Base-by-base conservation (phyloP, 179 eudicot genomes). In the Nepenthes alata region DNA sequence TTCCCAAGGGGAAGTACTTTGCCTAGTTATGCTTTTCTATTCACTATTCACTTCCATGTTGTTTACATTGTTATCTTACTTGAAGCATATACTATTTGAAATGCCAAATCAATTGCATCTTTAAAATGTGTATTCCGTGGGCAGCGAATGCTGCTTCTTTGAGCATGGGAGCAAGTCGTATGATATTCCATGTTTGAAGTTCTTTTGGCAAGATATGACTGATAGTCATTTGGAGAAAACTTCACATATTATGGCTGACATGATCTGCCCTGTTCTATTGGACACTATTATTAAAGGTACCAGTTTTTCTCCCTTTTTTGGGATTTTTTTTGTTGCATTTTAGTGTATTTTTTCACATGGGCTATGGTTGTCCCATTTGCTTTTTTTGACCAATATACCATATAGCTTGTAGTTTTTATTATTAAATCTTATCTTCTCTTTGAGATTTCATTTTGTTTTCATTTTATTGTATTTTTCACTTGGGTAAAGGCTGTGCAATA, bases 271-370 rank as follows among this genome's bases (percentile, higher is more conserved):
- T 5, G 72, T 83, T 60, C 68, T 94, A 54, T 68, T 94, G 53
- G 87, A 87, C 53, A 79, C 97, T 9, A 69, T 94, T 51, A 77
- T 94, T 39, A 94, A 90, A 85, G 99, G 99, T 94, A 76, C 47
- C 62, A 57, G 38, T 67, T 12, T 6, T 39, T 11, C 34, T 58
- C 51, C 68, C 6, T 41, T 52, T 15, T 55, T 25, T 25, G 25
- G 25, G 25, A 50, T 59, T 36, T 5, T 58, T 53, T 45, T 34
- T 65, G 37, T 6, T 38, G 51, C 11, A 16, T 10, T 11, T 52
- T 25, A 25, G 25, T 25, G 25, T 41, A 4, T 41, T 4, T 41
- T 41, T 41, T 41, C 5, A 4, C 5, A 41, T 41, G 45, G 8
- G 5, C 8, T 47, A 52, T 63, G 59, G 47, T 6, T 6, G 11